phyloP scores from a whole-genome alignment of 148 eudicot genomes.

The Persicaria tinctoria region DNA sequence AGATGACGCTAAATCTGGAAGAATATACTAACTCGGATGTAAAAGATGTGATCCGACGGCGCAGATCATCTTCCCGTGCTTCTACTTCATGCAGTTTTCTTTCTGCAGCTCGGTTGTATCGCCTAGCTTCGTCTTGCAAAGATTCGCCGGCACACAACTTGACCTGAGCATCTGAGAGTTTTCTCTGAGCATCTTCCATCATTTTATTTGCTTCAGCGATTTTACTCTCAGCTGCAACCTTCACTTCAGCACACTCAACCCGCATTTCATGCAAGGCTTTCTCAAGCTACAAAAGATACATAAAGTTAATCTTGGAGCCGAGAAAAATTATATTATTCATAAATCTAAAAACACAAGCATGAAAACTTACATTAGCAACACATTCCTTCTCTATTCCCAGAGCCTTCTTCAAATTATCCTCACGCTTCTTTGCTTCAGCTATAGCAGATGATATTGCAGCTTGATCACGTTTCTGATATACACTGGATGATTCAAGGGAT shows the following conservation, averaged over 20 bases:
- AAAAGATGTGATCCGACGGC: conserved; percentile 62
- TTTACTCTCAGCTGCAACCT: conserved; percentile 69
- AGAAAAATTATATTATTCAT: not conserved
- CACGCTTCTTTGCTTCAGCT: conserved; percentile 73
- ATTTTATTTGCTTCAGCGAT: conserved; percentile 56
- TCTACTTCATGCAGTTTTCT: conserved; percentile 89
- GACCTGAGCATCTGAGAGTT: conserved; percentile 53
- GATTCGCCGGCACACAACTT: conserved; percentile 65
- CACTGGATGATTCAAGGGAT: conserved; percentile 52
- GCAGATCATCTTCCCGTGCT: conserved; percentile 93
- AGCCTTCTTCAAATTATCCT: conserved; percentile 74
- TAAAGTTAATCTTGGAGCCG: not conserved
- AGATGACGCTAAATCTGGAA: not conserved
- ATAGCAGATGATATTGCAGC: conserved; percentile 50
- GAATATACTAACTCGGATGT: conserved; percentile 58
- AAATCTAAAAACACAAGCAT: not conserved
- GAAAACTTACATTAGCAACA: conserved; percentile 61
- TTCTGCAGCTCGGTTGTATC: conserved; percentile 68
- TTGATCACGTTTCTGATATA: conserved; percentile 45
- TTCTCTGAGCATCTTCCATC: conserved; percentile 66
- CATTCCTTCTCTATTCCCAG: conserved; percentile 90
- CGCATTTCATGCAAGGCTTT: conserved; percentile 96
- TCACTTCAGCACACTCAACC: conserved; percentile 74
- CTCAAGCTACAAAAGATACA: conserved; percentile 49
- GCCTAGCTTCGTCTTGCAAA: conserved; percentile 62